Percentiles rank a stretch among this genome's conserved stretches.
phyloP scores from a whole-genome alignment of 2,329 filamentous ascomycete species.

The Alternaria postmessia region DNA sequence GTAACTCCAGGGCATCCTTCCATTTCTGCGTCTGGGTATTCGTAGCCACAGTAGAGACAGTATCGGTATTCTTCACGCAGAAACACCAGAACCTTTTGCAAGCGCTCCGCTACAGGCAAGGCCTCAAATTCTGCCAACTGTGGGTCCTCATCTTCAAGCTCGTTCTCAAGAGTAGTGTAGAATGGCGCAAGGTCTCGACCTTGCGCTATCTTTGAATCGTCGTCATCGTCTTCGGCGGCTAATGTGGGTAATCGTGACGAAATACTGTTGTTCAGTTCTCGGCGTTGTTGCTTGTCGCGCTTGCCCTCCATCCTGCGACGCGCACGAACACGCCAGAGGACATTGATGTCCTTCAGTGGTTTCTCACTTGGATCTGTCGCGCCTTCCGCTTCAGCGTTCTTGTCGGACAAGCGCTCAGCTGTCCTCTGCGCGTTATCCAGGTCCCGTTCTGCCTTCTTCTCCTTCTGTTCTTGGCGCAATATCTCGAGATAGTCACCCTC shows the following conservation, averaged over 20 bases:
- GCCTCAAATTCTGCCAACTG: slow-evolving; percentile 83
- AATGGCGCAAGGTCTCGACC: slow-evolving; percentile 62
- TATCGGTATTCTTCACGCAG: slow-evolving; percentile 78
- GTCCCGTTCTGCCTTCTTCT: slow-evolving; percentile 66
- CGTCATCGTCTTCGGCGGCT: slow-evolving; percentile 71
- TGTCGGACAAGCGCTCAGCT: slow-evolving; percentile 74
- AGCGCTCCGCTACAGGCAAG: slow-evolving; percentile 70
- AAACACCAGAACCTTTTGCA: slow-evolving; percentile 72
- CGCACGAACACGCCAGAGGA: slow-evolving; percentile 81
- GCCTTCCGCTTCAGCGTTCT: slow-evolving; percentile 34
- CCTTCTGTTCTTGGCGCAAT: slow-evolving; percentile 44
- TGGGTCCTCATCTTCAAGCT: slow-evolving; percentile 78
- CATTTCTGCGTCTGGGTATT: slow-evolving; percentile 76
- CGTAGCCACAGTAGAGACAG: slow-evolving; percentile 96
- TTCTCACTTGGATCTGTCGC: slow-evolving; percentile 48
- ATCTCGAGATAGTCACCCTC: slow-evolving; percentile 48
- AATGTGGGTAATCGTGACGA: slow-evolving; percentile 66
- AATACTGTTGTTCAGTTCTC: slow-evolving; percentile 41
- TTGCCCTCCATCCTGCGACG: slow-evolving; percentile 74
- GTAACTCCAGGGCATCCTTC: slow-evolving; percentile 87
- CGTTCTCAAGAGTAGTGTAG: slow-evolving; percentile 66
- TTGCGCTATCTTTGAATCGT: slow-evolving; percentile 74
- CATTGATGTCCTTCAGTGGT: slow-evolving; percentile 72
- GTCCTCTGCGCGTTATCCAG: slow-evolving; percentile 82
- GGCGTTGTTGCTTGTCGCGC: slow-evolving; percentile 59